phyloP scores from a whole-genome alignment of 495 filamentous ascomycete species.

The Terfezia claveryi region DNA sequence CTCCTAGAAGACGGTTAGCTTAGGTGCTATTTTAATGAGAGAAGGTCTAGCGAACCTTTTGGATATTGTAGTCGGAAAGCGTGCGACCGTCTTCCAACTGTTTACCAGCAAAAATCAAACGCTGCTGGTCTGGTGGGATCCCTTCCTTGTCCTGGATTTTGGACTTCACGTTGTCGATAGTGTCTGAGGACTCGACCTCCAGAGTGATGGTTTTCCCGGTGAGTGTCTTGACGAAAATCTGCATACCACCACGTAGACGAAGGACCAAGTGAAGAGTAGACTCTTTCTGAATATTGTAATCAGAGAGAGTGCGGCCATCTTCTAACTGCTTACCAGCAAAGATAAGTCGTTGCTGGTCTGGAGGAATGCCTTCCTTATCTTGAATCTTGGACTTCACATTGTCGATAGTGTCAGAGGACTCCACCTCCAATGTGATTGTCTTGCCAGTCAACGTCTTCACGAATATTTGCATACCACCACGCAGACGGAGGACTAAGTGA shows the following conservation, averaged over 20 bases:
- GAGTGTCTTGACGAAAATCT: constrained; percentile 85
- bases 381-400: constrained; percentile 74
- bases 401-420: constrained; percentile 89
- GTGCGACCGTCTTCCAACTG: constrained; percentile 99
- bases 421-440: constrained; percentile 95
- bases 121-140: constrained; percentile 95
- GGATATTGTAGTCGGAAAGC: constrained; percentile 99
- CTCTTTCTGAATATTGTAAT: constrained; percentile 99
- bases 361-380: constrained; percentile 59
- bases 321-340: constrained; percentile 92
- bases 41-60: constrained; percentile 50
- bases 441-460: constrained; percentile 78
- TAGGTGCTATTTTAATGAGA: neutral
- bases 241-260: constrained; percentile 92
- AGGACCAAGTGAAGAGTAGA: constrained; percentile 93
- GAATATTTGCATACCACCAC: constrained; percentile 97
- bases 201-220: constrained; percentile 86
- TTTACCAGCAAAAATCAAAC: constrained; percentile 21
- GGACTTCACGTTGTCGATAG: constrained; percentile 78
- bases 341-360: constrained; percentile 71
- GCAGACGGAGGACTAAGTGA: constrained; percentile 87
- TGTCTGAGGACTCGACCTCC: constrained; percentile 74
- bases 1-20: constrained; percentile 36
- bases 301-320: constrained; percentile 72
- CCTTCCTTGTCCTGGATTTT: constrained; percentile 99